Conservation (phyloP, 805 yeast genomes). For the Ogataea degrootiae region DNA sequence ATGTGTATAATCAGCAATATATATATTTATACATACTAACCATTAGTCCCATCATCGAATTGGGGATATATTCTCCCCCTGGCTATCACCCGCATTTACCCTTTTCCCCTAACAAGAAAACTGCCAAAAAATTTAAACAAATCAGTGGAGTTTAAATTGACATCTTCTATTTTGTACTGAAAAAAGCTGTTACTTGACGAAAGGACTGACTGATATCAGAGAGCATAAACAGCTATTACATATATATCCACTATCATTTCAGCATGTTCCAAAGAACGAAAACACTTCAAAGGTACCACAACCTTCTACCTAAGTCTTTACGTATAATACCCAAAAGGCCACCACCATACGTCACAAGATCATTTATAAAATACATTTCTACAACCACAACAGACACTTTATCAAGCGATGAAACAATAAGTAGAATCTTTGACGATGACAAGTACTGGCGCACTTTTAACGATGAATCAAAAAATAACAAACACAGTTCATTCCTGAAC, state of each 20-base stretch:
- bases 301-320: neutral
- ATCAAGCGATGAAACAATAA: constrained; percentile 27
- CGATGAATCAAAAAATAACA: constrained; percentile 1
- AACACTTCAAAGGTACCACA: neutral
- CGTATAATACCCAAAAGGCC: neutral
- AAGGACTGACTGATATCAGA: neutral
- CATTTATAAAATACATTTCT: neutral
- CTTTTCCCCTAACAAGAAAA: no score
- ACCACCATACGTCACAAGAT: neutral
- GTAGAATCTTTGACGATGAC: constrained; percentile 57
- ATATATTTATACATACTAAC: no score
- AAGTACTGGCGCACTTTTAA: constrained; percentile 52
- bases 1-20: no score
- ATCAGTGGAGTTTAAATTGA: no score
- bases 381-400: neutral
- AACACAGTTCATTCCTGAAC: constrained; percentile 22
- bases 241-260: neutral
- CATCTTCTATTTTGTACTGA: no score
- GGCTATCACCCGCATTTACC: no score
- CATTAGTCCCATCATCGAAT: no score
- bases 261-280: neutral
- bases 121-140: no score
- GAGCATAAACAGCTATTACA: neutral
- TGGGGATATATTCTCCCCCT: no score
- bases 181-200: no score